These are phyloP conservation scores for Gamarada debralockiae DNA, from an alignment of 495 filamentous ascomycete species.

Conservation along the genomic window DNA sequence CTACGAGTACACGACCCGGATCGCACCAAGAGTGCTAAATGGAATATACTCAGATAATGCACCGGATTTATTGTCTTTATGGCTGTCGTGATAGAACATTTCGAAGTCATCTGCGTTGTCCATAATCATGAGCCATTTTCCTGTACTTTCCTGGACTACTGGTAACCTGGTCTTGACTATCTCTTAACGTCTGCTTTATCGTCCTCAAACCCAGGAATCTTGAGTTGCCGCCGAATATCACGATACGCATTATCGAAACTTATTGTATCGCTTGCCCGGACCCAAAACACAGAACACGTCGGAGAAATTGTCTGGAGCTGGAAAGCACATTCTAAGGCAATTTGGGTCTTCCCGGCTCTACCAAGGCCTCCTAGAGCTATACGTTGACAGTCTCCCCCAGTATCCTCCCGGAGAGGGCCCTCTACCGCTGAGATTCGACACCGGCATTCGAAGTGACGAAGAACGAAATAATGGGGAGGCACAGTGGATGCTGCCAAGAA, in stretches of 20 bases:
- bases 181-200: constrained; percentile 19
- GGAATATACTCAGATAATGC: too few relatives aligned
- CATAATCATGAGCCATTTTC: constrained; percentile 39
- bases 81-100: constrained; percentile 18
- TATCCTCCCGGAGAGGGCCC: too few relatives aligned
- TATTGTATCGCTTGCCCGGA: constrained; percentile 25
- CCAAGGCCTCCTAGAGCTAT: constrained; percentile 40
- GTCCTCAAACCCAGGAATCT: constrained; percentile 9
- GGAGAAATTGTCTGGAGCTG: constrained; percentile 18
- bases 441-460: too few relatives aligned
- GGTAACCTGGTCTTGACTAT: constrained; percentile 19
- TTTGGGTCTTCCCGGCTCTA: constrained; percentile 45
- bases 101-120: constrained; percentile 42
- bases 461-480: background rate
- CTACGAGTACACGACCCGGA: too few relatives aligned
- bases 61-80: background rate
- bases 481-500: too few relatives aligned
- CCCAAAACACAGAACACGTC: constrained; percentile 29
- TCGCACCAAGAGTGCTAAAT: constrained; percentile 12
- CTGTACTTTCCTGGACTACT: constrained; percentile 11
- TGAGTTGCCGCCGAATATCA: constrained; percentile 21
- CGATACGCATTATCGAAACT: too few relatives aligned
- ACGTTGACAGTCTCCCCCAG: background rate
- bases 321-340: constrained; percentile 33
- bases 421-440: too few relatives aligned